phyloP scores from a whole-genome alignment of 768 basidiomycete genomes.

The Boletus vermiculosoides region DNA sequence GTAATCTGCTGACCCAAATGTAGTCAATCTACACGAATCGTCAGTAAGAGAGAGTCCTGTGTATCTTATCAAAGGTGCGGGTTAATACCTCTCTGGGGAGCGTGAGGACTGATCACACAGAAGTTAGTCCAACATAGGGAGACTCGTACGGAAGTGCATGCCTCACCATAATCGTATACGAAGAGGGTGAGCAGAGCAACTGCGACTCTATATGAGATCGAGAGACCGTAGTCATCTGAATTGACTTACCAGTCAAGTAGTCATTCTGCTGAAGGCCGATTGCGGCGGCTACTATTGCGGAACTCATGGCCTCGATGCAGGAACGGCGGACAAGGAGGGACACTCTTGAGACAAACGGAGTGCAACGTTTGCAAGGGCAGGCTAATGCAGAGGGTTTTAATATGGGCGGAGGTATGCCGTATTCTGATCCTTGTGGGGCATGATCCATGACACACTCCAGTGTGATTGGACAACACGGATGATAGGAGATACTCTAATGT shows the following conservation, averaged over 20 bases:
- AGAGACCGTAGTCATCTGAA: not conserved
- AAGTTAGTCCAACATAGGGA: not conserved
- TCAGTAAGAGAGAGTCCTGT: not conserved
- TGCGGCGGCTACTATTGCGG: not conserved
- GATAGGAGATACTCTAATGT: not conserved
- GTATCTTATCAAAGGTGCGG: no score
- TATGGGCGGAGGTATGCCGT: not conserved
- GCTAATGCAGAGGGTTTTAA: not conserved
- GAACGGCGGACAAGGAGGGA: not conserved
- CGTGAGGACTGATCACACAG: constrained; percentile 3
- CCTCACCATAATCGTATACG: constrained; percentile 13
- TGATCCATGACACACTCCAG: not conserved
- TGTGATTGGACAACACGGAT: not conserved
- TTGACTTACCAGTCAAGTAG: not conserved
- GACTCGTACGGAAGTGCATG: not conserved
- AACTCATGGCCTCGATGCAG: not conserved
- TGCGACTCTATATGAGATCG: not conserved
- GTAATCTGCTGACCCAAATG: not conserved
- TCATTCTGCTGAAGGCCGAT: constrained; percentile 3
- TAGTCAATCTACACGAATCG: not conserved
- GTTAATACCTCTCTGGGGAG: constrained; percentile 6
- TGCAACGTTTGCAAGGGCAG: not conserved
- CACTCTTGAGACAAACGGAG: not conserved
- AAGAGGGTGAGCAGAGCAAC: constrained; percentile 8
- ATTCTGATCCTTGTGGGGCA: not conserved